Percentiles rank a stretch among this genome's conserved stretches.
phyloP scores from a whole-genome alignment of 345 rosid species.

The Euphorbia peplus region DNA sequence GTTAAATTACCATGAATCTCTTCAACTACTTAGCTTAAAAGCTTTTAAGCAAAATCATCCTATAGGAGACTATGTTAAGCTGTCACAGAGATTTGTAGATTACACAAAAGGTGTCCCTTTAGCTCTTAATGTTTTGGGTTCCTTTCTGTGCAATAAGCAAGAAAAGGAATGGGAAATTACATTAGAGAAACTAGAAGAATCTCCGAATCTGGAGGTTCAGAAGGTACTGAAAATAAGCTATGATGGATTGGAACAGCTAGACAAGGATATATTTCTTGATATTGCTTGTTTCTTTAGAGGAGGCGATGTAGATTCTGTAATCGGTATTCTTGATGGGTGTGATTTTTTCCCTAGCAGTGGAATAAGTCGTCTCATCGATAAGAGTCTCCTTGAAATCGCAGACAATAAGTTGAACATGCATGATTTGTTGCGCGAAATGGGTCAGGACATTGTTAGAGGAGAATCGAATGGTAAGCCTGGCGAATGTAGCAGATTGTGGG shows the following conservation, averaged over 20 bases:
- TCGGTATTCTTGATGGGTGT: slow-evolving; percentile 1
- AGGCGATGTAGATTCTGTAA: not conserved
- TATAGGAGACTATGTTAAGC: not conserved
- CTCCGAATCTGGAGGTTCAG: slow-evolving; percentile 10
- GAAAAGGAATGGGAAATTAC: slow-evolving; percentile 8
- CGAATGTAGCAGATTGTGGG: slow-evolving; percentile 16
- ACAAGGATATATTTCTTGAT: slow-evolving; percentile 25
- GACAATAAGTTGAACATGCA: slow-evolving; percentile 6
- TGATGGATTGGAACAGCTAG: slow-evolving; percentile 16
- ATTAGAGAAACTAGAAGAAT: slow-evolving; percentile 9
- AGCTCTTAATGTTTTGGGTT: slow-evolving; percentile 20
- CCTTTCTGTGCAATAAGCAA: slow-evolving; percentile 9
- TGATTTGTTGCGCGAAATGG: slow-evolving; percentile 24
- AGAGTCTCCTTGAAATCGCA: slow-evolving; percentile 6
- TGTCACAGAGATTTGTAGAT: slow-evolving; percentile 9
- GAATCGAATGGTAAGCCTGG: slow-evolving; percentile 17
- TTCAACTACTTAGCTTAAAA: slow-evolving; percentile 10
- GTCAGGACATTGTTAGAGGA: slow-evolving; percentile 9
- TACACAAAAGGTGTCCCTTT: slow-evolving; percentile 17
- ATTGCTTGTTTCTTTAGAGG: slow-evolving; percentile 20
- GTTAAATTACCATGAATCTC: slow-evolving; percentile 10
- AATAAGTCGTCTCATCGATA: slow-evolving; percentile 13
- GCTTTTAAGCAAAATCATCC: slow-evolving; percentile 17
- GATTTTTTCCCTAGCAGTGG: slow-evolving; percentile 16
- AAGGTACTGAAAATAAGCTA: slow-evolving; percentile 16